A percentile compares a stretch with the other conserved stretches of the same genome.
Conservation (phyloP, 106 monocot genomes). For the Acanthochlamys bracteata region DNA sequence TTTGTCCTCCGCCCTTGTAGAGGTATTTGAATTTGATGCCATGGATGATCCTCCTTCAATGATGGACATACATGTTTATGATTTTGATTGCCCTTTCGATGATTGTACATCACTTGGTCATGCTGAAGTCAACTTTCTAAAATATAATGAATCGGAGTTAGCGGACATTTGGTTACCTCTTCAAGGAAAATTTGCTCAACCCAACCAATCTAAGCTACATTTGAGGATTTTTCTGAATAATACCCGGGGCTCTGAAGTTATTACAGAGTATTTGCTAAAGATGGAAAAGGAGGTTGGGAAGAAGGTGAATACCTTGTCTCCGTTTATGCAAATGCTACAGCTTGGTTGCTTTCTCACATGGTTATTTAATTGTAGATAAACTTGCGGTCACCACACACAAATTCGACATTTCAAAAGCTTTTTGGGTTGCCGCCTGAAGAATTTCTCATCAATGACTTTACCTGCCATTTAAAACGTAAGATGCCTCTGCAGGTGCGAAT, state of each 20-base stretch:
- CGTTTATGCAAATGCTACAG: too few species aligned
- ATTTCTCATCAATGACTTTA: constrained; percentile 87
- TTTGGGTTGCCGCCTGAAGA: constrained; percentile 74
- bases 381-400: constrained; percentile 70
- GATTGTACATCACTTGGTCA: constrained; percentile 58
- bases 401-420: constrained; percentile 73
- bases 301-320: constrained; percentile 34
- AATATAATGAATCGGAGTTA: constrained; percentile 62
- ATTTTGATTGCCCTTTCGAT: constrained; percentile 69
- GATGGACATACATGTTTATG: constrained; percentile 62
- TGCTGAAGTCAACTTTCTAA: constrained; percentile 76
- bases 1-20: constrained; percentile 27
- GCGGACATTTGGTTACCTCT: constrained; percentile 77
- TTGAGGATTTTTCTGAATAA: constrained; percentile 72
- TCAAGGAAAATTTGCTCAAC: constrained; percentile 59
- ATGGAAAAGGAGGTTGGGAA: constrained; percentile 85
- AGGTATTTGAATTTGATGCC: constrained; percentile 89
- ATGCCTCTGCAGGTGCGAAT: constrained; percentile 76
- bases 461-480: constrained; percentile 84
- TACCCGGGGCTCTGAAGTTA: constrained; percentile 49
- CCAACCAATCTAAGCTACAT: constrained; percentile 61
- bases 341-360: neutral
- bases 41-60: constrained; percentile 78
- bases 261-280: constrained; percentile 57
- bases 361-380: constrained; percentile 41